Base-by-base conservation (phyloP, 495 filamentous ascomycete genomes). In the Aspergillus avenaceus region DNA sequence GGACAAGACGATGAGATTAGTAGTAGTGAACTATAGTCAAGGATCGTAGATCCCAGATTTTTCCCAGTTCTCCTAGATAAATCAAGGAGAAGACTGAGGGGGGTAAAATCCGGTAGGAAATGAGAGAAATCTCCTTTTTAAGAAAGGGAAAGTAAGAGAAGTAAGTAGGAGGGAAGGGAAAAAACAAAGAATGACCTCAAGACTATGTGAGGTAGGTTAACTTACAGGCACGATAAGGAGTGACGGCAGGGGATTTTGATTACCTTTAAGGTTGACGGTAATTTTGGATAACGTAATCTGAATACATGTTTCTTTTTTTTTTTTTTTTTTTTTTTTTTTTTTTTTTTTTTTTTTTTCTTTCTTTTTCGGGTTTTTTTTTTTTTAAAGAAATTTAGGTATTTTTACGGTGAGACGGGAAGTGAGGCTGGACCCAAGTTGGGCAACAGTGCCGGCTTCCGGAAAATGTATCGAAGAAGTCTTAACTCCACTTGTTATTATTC, bases 1-100 rank as follows among this genome's bases (percentile, higher is more conserved):
- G 58, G 61, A 66, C 63, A 53, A 60, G 63, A 64, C 54, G 49
- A 29, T 55, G 46, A 45, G 55, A 32, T 41, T 8, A 28, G 34
- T 19, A 36, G 21, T 27, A 13, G 34, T 25, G 12, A 36, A 3
- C 18, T 6, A 14, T 4, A n/a, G 31, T 34, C 2, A n/a, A 14
- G n/a, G 31, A 16, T 34, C 11, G 18, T 14, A 21, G 34, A 38
- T 38, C 34, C 34, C 34, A 5, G 7, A 1, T 3, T 4, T 36
- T 18, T 36, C n/a, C n/a, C n/a, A n/a, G 9, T 36, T 18, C 9
- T 18, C 14, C 32, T 16, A 16, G 8, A 12, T 3, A 32, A 32
- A 7, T 12, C n/a, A 14, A 34, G 18, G 18, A 2, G 8, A 34
- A 14, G 18, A 16, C 4, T 5, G n/a, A 34, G n/a, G n/a, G n/a